These are phyloP conservation scores for Suhomyces kunorum DNA, from an alignment of 1,139 yeast species.

Conservation along the genomic window DNA sequence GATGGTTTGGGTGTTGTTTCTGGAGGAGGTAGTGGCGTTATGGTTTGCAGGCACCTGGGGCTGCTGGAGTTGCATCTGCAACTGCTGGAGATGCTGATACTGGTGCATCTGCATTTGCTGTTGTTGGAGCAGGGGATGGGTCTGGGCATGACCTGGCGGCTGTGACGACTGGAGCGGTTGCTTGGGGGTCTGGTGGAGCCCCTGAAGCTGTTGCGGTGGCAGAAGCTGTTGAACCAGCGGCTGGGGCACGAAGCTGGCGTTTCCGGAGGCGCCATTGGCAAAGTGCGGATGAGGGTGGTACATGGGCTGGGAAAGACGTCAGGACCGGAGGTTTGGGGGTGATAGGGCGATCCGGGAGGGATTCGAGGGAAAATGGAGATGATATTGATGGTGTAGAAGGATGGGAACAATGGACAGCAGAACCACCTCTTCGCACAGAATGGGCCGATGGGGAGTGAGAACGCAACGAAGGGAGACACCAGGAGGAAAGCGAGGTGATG, in stretches of 20 bases:
- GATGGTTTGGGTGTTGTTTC: slow-evolving; percentile 7
- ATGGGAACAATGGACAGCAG: slow-evolving; percentile 1
- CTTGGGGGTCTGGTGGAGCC: slow-evolving; percentile 1
- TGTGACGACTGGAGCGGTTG: neutral
- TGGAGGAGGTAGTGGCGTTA: slow-evolving; percentile 14
- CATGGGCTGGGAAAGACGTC: slow-evolving; percentile 11
- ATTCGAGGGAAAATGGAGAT: too few species aligned
- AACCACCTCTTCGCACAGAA: neutral
- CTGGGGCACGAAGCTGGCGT: slow-evolving; percentile 2
- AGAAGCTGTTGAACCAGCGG: slow-evolving; percentile 14
- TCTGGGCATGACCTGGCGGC: neutral
- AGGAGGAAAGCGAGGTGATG: neutral
- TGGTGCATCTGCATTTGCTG: slow-evolving; percentile 9
- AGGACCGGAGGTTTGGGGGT: neutral
- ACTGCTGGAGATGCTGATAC: slow-evolving; percentile 18
- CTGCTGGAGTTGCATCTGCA: slow-evolving; percentile 17
- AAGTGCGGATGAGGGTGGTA: slow-evolving; percentile 20
- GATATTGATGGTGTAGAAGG: neutral
- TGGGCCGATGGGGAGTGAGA: neutral
- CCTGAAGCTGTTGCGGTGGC: slow-evolving; percentile 14
- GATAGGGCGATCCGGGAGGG: neutral
- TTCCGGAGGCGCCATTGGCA: slow-evolving; percentile 7
- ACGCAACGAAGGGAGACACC: neutral
- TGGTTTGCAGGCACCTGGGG: slow-evolving; percentile 12
- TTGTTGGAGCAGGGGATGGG: slow-evolving; percentile 11